Base-by-base conservation (phyloP, 257 asterid species). In the Nicotiana obtusifolia region DNA sequence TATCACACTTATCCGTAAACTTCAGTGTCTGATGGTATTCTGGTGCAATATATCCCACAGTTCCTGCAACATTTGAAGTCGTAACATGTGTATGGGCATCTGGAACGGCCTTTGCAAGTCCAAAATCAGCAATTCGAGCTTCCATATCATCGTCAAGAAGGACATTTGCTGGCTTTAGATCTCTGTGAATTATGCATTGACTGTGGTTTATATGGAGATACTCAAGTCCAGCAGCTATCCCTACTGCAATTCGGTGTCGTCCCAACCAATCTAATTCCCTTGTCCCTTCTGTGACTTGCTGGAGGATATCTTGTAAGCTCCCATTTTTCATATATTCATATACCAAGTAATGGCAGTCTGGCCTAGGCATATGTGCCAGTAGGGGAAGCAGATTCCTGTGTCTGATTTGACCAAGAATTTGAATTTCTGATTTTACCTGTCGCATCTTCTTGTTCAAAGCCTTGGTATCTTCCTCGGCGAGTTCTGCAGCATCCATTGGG, bases 321-420 rank as follows among this genome's bases (percentile, higher is more conserved):
- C 97, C 99, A 9, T 93, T 95, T 66, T 85, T 93, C 99, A 95
- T 93, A 88, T 86, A 95, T 62, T 95, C 99, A n/a, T 93, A 95
- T 0, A 93, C 97, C 5, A 95, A 83, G 88, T 83, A 91, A 82
- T 95, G 98, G 82, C 98, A 92, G 53, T 92, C 88, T 0, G 92
- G 95, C 31, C 93, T 90, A 0, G 97, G 94, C 69, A 92, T 82
- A 80, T 95, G 93, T 68, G 98, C 99, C 10, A 95, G 37, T 15
- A 95, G 87, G 4, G 98, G 88, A 5, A 95, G 90, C 1, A 95
- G 77, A 82, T 93, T 95, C 64, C 93, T 79, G 83, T 95, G 98
- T 75, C 98, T 80, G 82, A 93, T 93, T 81, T 90, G 89, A 1
- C 99, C 99, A 10, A 95, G 95, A 1, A 96, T 95, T 69, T 91